phyloP scores from a whole-genome alignment of 345 rosid genomes.

The Pistacia atlantica region DNA sequence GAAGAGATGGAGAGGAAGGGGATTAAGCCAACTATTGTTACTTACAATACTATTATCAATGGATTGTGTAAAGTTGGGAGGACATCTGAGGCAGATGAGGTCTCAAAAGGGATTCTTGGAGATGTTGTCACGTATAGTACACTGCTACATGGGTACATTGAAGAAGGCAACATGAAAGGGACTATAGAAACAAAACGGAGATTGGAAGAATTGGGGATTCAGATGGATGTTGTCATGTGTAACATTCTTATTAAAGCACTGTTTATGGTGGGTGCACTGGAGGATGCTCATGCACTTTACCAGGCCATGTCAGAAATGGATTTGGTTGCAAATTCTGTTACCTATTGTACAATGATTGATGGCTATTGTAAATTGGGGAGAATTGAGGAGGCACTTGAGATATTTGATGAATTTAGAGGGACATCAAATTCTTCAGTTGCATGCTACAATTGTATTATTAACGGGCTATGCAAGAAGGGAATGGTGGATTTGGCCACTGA shows the following conservation, averaged over 20 bases:
- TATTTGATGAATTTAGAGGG: constrained; percentile 71
- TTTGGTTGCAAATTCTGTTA: constrained; percentile 58
- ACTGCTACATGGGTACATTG: constrained; percentile 62
- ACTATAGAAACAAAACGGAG: constrained; percentile 55
- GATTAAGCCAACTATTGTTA: constrained; percentile 53
- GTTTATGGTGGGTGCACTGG: constrained; percentile 69
- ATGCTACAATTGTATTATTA: constrained; percentile 62
- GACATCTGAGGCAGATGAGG: constrained; percentile 63
- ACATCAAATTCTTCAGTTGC: constrained; percentile 47
- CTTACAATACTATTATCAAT: constrained; percentile 64
- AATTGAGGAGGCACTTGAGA: constrained; percentile 74
- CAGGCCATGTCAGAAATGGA: constrained; percentile 58
- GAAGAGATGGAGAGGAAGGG: constrained; percentile 76
- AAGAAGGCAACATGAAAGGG: constrained; percentile 55
- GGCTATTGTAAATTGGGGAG: constrained; percentile 64
- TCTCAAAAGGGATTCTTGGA: constrained; percentile 59
- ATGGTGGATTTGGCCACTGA: constrained; percentile 64
- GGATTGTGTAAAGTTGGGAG: constrained; percentile 74
- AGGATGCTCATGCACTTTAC: constrained; percentile 65
- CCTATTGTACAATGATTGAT: constrained; percentile 57
- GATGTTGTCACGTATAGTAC: constrained; percentile 67
- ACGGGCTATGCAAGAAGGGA: constrained; percentile 61
- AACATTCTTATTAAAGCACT: constrained; percentile 73
- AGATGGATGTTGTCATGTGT: constrained; percentile 71
- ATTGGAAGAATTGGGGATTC: constrained; percentile 48